Base-by-base conservation (phyloP, 1,139 yeast genomes). In the Yamadazyma atmosphaerica region DNA sequence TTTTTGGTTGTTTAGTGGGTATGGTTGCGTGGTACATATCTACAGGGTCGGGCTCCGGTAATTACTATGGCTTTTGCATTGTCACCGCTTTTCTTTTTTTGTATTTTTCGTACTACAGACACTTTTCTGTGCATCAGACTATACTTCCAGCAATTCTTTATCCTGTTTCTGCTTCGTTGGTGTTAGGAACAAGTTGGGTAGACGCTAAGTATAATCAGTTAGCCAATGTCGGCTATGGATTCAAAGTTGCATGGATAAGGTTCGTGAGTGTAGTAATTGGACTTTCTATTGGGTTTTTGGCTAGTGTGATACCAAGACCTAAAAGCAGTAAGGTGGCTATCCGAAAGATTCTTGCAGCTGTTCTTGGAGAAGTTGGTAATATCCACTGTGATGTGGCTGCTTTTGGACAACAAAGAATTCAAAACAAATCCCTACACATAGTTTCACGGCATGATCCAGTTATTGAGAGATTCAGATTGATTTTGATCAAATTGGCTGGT, bases 1-100 rank as follows among this genome's bases (percentile, higher is more conserved):
- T 65, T 36, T 49, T 58, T 35, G 73, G 72, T 4, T 54, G 62
- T 27, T 33, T 67, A 6, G 36, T 56, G 3, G 72, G 71, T 4
- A 50, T 63, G 57, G 60, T 63, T 3, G 57, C 60, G 2, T 66
- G 73, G 72, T 65, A 65, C 40, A 60, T 67, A n/a, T 60, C 68
- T 2, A 37, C 63, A 15, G 70, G 70, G 1, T 49, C 46, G 34
- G 64, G 62, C 4, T 11, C 34, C 6, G 71, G 71, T 5, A 67
- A 64, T 39, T 52, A 54, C 27, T 65, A 64, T 43, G 72, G 71
- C 0, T 64, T 48, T 42, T 52, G 58, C 3, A 61, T 53, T 1
- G 72, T 65, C 1, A 52, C 60, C 6, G 66, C 60, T 1, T 54
- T 65, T 1, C 39, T 62, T 3, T 61, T 45, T 45, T 40, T 59